phyloP scores from a whole-genome alignment of 306 rosid genomes.

The Chamaecrista fasciculata region DNA sequence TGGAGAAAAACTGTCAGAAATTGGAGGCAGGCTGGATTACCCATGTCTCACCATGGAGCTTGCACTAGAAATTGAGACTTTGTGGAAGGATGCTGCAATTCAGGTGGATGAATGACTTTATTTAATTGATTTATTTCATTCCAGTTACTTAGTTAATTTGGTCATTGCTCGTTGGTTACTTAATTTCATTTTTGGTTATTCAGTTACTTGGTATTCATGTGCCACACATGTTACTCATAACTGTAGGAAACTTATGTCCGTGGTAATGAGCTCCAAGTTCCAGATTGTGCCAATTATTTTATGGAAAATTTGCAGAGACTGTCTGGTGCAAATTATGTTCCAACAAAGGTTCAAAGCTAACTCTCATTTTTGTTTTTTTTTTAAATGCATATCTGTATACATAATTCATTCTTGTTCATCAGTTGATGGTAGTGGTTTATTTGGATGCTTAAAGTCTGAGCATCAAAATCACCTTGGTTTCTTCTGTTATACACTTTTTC shows the following conservation, averaged over 20 bases:
- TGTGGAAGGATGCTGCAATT: conserved; percentile 87
- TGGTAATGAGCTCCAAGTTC: conserved; percentile 92
- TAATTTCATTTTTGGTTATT: not conserved
- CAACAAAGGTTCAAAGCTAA: conserved; percentile 69
- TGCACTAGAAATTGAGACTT: conserved; percentile 73
- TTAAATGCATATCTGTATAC: not conserved
- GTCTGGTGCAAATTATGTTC: conserved; percentile 71
- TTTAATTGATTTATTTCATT: conserved; percentile 21
- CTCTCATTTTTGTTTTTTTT: not conserved
- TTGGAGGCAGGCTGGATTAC: conserved; percentile 80
- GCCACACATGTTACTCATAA: conserved; percentile 19
- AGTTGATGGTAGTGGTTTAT: conserved; percentile 10
- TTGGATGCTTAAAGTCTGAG: not conserved
- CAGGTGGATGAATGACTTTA: conserved; percentile 57
- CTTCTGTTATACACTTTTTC: not conserved
- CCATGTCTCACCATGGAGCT: conserved; percentile 79
- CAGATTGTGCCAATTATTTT: conserved; percentile 88
- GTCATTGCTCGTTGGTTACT: not conserved
- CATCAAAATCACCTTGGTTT: conserved; percentile 6
- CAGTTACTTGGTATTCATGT: conserved; percentile 13
- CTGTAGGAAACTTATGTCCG: conserved; percentile 85
- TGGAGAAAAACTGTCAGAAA: conserved; percentile 78
- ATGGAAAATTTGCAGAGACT: conserved; percentile 87
- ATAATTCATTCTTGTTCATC: conserved; percentile 20
- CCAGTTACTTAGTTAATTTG: not conserved